phyloP scores from a whole-genome alignment of 768 basidiomycete genomes.

The Psilocybe cubensis region DNA sequence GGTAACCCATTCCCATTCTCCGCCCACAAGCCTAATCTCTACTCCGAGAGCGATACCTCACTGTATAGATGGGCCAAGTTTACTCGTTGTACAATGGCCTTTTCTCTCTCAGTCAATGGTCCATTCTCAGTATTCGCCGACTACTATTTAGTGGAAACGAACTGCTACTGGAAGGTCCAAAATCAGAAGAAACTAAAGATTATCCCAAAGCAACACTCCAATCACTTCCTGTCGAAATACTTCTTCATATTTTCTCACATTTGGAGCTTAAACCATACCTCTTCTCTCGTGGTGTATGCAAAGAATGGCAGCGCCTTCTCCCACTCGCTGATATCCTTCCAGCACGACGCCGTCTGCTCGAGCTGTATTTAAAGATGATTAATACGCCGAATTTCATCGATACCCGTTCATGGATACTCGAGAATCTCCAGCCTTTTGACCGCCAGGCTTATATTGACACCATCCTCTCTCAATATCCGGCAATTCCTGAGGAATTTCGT shows the following conservation, averaged over 20 bases:
- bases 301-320: neutral
- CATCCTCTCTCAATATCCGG: conserved; percentile 1
- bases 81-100: too few relatives aligned
- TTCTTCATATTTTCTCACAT: neutral
- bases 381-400: neutral
- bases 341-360: neutral
- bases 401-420: neutral
- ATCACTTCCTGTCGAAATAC: neutral
- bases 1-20: too few relatives aligned
- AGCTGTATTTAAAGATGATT: neutral
- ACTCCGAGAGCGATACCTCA: too few relatives aligned
- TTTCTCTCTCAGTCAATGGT: too few relatives aligned
- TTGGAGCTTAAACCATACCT: neutral
- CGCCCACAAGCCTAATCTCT: neutral
- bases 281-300: conserved; percentile 1
- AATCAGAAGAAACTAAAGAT: neutral
- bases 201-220: neutral
- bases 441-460: neutral
- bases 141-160: neutral
- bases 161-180: neutral
- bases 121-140: neutral
- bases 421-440: neutral
- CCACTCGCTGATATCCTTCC: neutral
- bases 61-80: too few relatives aligned
- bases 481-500: conserved; percentile 10